Conservation (phyloP, 129 eudicot species). For the Helianthus annuus region DNA sequence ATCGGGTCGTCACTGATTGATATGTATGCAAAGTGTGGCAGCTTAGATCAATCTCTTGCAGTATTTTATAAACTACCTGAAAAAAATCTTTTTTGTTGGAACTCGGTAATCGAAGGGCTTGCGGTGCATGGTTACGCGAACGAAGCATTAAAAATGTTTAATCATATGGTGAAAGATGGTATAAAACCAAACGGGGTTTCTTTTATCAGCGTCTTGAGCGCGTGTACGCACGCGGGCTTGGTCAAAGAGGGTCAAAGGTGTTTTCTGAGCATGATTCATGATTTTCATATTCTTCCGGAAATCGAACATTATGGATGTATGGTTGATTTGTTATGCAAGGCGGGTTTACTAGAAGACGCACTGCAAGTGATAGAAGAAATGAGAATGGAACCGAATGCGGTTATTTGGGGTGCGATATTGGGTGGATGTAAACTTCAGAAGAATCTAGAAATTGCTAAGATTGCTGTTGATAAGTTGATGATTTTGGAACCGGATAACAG, state of each 20-base stretch:
- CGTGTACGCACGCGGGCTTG: constrained; percentile 83
- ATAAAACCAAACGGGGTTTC: constrained; percentile 67
- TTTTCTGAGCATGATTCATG: constrained; percentile 33
- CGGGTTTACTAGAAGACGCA: constrained; percentile 69
- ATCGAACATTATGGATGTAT: constrained; percentile 88
- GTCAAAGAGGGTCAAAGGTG: constrained; percentile 49
- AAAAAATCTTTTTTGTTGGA: constrained; percentile 85
- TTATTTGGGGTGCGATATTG: constrained; percentile 82
- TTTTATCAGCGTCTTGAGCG: constrained; percentile 73
- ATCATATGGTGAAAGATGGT: constrained; percentile 49
- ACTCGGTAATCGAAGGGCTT: constrained; percentile 80
- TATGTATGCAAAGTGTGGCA: constrained; percentile 88
- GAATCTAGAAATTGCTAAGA: constrained; percentile 67
- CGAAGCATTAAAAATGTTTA: constrained; percentile 66
- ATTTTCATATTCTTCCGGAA: constrained; percentile 53
- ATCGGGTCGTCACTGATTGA: constrained; percentile 82
- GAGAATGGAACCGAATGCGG: constrained; percentile 77
- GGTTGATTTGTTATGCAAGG: constrained; percentile 82
- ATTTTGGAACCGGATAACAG: constrained; percentile 78
- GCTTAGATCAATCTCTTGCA: constrained; percentile 55
- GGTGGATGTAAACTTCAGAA: constrained; percentile 83
- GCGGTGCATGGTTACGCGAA: constrained; percentile 67
- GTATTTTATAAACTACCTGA: constrained; percentile 68
- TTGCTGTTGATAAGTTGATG: constrained; percentile 55
- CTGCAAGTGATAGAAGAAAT: constrained; percentile 57